Evolutionary conservation across 257 asterid genomes (phyloP).

Genomic region (Solanum habrochaites): DNA sequence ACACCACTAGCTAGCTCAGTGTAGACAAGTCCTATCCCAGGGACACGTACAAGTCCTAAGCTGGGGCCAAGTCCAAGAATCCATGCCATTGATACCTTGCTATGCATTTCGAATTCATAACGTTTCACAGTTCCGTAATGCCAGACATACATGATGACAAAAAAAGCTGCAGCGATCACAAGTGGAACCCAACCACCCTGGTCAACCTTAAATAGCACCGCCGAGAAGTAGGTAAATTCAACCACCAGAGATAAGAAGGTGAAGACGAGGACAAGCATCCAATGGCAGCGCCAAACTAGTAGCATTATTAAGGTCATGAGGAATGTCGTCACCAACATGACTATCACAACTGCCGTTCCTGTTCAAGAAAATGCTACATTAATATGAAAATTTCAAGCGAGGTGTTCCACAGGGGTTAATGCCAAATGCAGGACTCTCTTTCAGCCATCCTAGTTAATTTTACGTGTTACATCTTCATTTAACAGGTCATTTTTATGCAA

Average conservation of each 20-base stretch:
- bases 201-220: constrained; percentile 71
- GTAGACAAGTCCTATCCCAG: constrained; percentile 93
- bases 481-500: background rate
- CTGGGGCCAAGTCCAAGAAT: constrained; percentile 93
- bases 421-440: background rate
- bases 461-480: background rate
- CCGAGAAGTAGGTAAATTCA: constrained; percentile 80
- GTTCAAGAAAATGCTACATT: constrained; percentile 4
- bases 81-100: constrained; percentile 97
- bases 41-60: constrained; percentile 92
- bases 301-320: constrained; percentile 87
- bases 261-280: constrained; percentile 70
- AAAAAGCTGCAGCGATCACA: constrained; percentile 77
- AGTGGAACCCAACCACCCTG: constrained; percentile 99
- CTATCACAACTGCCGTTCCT: constrained; percentile 95
- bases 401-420: background rate
- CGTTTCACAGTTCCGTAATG: constrained; percentile 82
- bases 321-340: constrained; percentile 88
- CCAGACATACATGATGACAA: constrained; percentile 86
- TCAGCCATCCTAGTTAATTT: background rate
- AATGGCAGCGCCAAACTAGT: constrained; percentile 92
- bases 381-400: background rate
- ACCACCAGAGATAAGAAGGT: constrained; percentile 59
- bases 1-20: constrained; percentile 97
- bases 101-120: constrained; percentile 89